Conservation (phyloP, 2,329 filamentous ascomycete species). For the Fusarium sororula region DNA sequence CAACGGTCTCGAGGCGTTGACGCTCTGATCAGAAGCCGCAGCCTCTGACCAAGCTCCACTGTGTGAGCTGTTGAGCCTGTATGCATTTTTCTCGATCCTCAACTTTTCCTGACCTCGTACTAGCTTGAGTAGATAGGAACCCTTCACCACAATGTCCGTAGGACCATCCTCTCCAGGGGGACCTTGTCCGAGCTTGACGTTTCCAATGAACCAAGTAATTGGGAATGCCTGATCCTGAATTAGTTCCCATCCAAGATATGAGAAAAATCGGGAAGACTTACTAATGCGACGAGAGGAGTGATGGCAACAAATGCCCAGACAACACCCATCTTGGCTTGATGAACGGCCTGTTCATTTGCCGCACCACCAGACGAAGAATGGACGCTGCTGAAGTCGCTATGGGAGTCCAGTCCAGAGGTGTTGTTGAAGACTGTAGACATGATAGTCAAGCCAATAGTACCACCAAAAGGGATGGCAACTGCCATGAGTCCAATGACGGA, state of each 20-base stretch:
- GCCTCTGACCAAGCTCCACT: conserved; percentile 6
- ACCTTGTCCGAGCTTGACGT: conserved; percentile 44
- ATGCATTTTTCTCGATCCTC: conserved; percentile 22
- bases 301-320: conserved; percentile 72
- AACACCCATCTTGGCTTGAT: conserved; percentile 59
- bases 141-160: conserved; percentile 43
- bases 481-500: conserved; percentile 68
- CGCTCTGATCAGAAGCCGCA: not conserved
- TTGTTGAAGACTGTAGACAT: conserved; percentile 78
- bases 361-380: conserved; percentile 18
- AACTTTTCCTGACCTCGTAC: conserved; percentile 28
- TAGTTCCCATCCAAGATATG: not conserved
- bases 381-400: conserved; percentile 38
- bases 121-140: conserved; percentile 44
- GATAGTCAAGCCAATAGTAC: conserved; percentile 71
- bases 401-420: conserved; percentile 44
- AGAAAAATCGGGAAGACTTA: conserved; percentile 30
- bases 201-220: conserved; percentile 44
- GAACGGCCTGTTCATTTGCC: conserved; percentile 25
- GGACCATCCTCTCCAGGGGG: conserved; percentile 40
- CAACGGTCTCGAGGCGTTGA: not conserved
- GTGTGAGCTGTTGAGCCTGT: conserved; percentile 25
- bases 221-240: conserved; percentile 38
- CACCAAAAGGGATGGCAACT: conserved; percentile 69
- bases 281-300: conserved; percentile 63